Conservation (phyloP, 176 grass and related monocot species). For the Musa schizocarpa region DNA sequence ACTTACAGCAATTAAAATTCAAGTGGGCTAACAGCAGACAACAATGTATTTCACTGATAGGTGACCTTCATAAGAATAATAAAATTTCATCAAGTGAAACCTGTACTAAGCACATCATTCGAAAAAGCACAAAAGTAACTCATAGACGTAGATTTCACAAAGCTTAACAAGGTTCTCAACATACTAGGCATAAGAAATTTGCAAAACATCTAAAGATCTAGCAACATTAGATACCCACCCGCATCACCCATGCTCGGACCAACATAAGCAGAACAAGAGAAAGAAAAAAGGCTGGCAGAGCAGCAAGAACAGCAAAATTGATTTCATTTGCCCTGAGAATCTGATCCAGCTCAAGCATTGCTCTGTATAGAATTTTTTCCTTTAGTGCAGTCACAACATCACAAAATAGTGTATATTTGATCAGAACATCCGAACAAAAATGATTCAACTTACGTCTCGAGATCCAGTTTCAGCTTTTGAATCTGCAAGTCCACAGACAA, state of each 20-base stretch:
- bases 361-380: slow-evolving; percentile 26
- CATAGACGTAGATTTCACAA: background rate
- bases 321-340: slow-evolving; percentile 94
- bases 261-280: slow-evolving; percentile 57
- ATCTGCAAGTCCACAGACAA: slow-evolving; percentile 43
- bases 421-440: background rate
- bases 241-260: slow-evolving; percentile 59
- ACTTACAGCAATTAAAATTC: background rate
- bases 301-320: slow-evolving; percentile 95
- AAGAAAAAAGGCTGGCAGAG: slow-evolving; percentile 81
- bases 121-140: background rate
- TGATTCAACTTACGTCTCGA: slow-evolving; percentile 72
- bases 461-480: slow-evolving; percentile 91
- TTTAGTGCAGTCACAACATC: background rate
- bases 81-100: too few relatives aligned
- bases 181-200: background rate
- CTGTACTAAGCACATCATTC: too few relatives aligned
- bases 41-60: background rate
- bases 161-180: background rate
- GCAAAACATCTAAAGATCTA: too few relatives aligned
- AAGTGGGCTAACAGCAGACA: background rate
- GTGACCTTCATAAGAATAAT: too few relatives aligned
- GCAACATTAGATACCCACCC: slow-evolving; percentile 42
- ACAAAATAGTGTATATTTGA: background rate
- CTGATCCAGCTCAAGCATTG: slow-evolving; percentile 94